Evolutionary conservation across 2,329 filamentous ascomycete genomes (phyloP), one percentile per base, ranked within the genome.

Genomic region (Rutstroemia sp.): DNA sequence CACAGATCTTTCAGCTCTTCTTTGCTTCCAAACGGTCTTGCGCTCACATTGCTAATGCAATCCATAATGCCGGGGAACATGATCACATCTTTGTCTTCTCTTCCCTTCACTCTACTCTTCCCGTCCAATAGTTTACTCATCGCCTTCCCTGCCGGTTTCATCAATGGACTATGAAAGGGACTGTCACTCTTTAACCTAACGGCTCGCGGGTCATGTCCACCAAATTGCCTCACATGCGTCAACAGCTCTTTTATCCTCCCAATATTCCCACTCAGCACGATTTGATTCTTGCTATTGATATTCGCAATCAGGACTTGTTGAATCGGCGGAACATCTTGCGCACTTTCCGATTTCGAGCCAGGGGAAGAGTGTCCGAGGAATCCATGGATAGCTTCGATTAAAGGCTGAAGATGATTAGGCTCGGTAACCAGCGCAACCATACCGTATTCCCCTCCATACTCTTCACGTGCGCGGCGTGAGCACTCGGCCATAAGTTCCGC

Each of bases 391-490:
- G 87, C 84, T 56, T 78, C 77, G 57, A 95, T 81, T 53, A 96
- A 77, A 5, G 76, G 71, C 12, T 76, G 72, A 57, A 96, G 79
- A 68, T 90, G 88, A 61, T 85, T 80, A 3, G 89, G 86, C 68
- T 96, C 91, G 57, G 90, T 95, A 7, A 97, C 86, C 10, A 96
- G 76, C 4, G 92, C 92, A 2, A 96, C 85, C 92, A 97, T 97
- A 67, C 92, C 92, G 67, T 95, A 94, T 64, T 91, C 88, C 61
- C 88, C 88, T 56, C 88, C 88, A 61, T 85, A 83, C 59, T 81
- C 73, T 59, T 83, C 77, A 12, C 80, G 76, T 4, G 89, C 88
- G 23, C 79, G 75, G 63, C 75, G 75, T 7, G 88, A 91, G 64
- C 89, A 92, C 46, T 84, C 78, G 4, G 86, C 84, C 90, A 96